Evolutionary conservation across 2,329 filamentous ascomycete species (phyloP), one percentile per base, ranked within the genome.

Genomic region (Aspergillus unguis): DNA sequence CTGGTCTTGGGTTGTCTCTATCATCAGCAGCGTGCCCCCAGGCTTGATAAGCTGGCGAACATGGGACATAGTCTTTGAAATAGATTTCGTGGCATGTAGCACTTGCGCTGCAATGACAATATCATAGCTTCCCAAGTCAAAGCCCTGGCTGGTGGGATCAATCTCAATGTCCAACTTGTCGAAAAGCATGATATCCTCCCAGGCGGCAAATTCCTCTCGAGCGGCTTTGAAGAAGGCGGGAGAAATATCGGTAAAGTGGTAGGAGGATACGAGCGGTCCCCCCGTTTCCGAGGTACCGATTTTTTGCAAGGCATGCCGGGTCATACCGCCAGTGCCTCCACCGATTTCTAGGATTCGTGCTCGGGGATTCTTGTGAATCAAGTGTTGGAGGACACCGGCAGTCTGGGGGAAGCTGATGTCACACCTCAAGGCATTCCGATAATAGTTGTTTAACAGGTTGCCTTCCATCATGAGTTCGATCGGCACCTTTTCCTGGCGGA

Each of bases 331-430:
- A 8, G 45, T 48, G 17, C 45, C 45, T 8, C 7, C 35, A 3
- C 45, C 45, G 10, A 48, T 31, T 17, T 48, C 45, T 6, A 50
- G 29, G 27, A 50, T 37, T 9, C 32, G 17, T 4, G 28, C n/a
- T 1, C 41, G 31, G 6, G 48, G 48, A 26, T 50, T 50, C n/a
- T 44, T 38, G 40, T 44, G 38, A 11, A 25, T 29, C 11, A 49
- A 10, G 6, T 42, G 10, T n/a, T 28, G 23, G n/a, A 41, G 9
- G 8, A 42, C 17, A 6, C n/a, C 25, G 8, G 37, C 28, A 10
- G 31, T 23, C 17, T 49, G 46, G 2, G 27, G 25, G 38, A 33
- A 26, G 6, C 4, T 5, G 8, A 37, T 27, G 28, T 41, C 29
- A 9, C 26, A 27, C 11, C 29, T 42, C 4, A 42, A 10, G 10